These are phyloP conservation scores for Vigna trinervia DNA, from an alignment of 306 rosid species.

Conservation along the genomic window DNA sequence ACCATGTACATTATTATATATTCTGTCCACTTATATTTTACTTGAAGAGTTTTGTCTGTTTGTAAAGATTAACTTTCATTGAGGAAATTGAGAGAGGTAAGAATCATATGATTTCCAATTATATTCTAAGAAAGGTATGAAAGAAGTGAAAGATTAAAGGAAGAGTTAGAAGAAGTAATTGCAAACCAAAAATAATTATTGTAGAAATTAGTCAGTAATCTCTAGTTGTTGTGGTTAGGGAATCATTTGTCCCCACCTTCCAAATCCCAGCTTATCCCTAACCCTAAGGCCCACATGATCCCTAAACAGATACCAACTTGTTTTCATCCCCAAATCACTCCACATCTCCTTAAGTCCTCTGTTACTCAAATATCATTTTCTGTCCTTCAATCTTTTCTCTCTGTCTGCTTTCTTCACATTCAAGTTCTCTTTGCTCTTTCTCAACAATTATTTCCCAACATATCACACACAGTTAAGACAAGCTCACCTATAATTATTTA, in stretches of 20 bases:
- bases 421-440: constrained; percentile 55
- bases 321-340: constrained; percentile 59
- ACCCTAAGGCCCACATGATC: constrained; percentile 51
- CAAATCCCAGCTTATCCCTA: constrained; percentile 48
- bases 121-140: too few relatives aligned
- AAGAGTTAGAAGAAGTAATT: not conserved
- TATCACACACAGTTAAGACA: not conserved
- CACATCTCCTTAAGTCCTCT: constrained; percentile 51
- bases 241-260: constrained; percentile 68
- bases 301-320: constrained; percentile 54
- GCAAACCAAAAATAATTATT: not conserved
- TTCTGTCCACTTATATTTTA: too few relatives aligned
- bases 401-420: constrained; percentile 57
- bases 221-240: constrained; percentile 75
- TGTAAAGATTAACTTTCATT: too few relatives aligned
- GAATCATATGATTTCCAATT: too few relatives aligned
- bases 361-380: constrained; percentile 58
- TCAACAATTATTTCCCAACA: constrained; percentile 31
- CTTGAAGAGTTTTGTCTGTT: too few relatives aligned
- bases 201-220: constrained; percentile 19
- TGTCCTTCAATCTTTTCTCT: constrained; percentile 49
- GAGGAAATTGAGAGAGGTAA: too few relatives aligned
- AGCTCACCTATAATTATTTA: constrained; percentile 46
- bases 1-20: too few relatives aligned
- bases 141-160: not conserved